phyloP scores from a whole-genome alignment of 2,329 filamentous ascomycete species.

The Stylonectria norvegica region DNA sequence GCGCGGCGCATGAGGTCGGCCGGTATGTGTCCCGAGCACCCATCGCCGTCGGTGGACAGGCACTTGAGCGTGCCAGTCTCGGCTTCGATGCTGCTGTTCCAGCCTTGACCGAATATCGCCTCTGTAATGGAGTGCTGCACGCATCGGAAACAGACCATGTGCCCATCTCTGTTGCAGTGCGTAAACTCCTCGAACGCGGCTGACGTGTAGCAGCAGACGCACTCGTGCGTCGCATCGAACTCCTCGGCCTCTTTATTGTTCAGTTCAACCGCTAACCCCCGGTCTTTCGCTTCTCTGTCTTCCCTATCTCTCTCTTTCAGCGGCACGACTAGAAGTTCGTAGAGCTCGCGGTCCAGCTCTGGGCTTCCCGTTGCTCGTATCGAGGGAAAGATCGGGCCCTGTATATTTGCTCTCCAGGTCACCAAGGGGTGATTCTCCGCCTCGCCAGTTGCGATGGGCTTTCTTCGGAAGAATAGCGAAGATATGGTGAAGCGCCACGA shows the following conservation, averaged over 20 bases:
- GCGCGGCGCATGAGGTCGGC: constrained; percentile 68
- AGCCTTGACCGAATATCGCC: constrained; percentile 89
- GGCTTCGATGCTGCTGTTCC: constrained; percentile 74
- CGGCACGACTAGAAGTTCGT: constrained; percentile 53
- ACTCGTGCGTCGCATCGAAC: constrained; percentile 60
- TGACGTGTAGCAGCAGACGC: constrained; percentile 73
- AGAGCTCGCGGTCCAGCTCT: constrained; percentile 62
- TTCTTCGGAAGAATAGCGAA: constrained; percentile 65
- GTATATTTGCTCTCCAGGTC: constrained; percentile 55
- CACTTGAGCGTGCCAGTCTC: constrained; percentile 74
- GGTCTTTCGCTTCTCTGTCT: constrained; percentile 50
- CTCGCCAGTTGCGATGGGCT: constrained; percentile 50
- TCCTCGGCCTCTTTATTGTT: constrained; percentile 59
- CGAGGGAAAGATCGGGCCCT: constrained; percentile 55
- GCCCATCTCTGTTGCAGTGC: constrained; percentile 64
- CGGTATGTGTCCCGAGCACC: constrained; percentile 73
- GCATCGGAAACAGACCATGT: constrained; percentile 78
- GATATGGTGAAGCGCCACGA: constrained; percentile 76
- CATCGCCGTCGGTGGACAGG: constrained; percentile 67
- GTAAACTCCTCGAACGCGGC: constrained; percentile 71
- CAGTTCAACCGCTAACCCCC: constrained; percentile 48
- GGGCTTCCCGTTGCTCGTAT: constrained; percentile 63
- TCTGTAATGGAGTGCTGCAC: constrained; percentile 79
- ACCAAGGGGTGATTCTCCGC: constrained; percentile 61
- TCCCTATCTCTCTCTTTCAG: constrained; percentile 43